Evolutionary conservation across 2,329 filamentous ascomycete species (phyloP), one percentile per base, ranked within the genome.

Genomic region (Sordariomycetes sp.): DNA sequence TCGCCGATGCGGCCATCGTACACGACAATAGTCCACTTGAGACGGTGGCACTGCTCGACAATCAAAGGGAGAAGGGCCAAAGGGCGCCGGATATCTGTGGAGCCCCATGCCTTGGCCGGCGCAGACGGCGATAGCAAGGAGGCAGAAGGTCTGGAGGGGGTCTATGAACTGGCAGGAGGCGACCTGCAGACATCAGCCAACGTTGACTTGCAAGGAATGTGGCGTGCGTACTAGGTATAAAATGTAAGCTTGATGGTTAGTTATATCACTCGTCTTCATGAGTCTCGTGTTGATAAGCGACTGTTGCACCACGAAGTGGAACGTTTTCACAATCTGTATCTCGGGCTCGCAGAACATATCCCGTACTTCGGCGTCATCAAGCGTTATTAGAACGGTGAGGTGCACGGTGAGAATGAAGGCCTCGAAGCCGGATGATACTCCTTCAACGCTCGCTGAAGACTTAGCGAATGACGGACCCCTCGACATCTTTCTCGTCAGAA

Each of bases 11-110:
- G 82, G 59, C 78, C 75, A 66, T 90, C 87, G 61, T 88, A 85
- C 28, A 81, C 74, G 15, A 85, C 76, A 17, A 90, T 73, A 35
- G 82, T 80, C 85, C 85, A 90, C 86, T 85, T 89, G 1, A 90
- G 70, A 42, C 86, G 76, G 54, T 86, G 79, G n/a, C 85, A 78
- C 68, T 87, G 78, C 68, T 89, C 86, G 3, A 81, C 77, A 63
- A 89, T 85, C 57, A 8, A 83, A 87, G 35, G 73, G 77, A 3
- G 69, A 72, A 2, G 81, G 62, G 4, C 67, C 76, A 55, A 77
- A 78, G 57, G 79, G 74, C 1, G 71, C 72, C 1, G 79, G 75
- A 64, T 89, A 85, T 45, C 75, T 77, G 61, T 89, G 82, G n/a
- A 89, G 73, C 3, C 84, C 84, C 70, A 89, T 79, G 3, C 84